These are phyloP conservation scores for Yarrowia deformans DNA, from an alignment of 805 yeast genomes.

Conservation along the genomic window DNA sequence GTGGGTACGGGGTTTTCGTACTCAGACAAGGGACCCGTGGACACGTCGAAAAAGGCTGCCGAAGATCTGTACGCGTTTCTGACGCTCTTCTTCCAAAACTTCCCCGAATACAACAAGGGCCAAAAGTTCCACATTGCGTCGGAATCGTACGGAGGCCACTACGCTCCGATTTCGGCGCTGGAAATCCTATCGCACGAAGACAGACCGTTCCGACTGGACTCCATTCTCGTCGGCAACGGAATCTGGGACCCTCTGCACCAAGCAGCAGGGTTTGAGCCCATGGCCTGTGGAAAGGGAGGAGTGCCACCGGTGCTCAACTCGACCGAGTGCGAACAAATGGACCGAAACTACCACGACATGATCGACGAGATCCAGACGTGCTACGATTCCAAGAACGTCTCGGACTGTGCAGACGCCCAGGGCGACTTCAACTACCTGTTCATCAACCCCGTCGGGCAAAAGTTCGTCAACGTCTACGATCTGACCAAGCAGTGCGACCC, in stretches of 20 bases:
- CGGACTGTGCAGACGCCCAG: slow-evolving; percentile 86
- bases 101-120: slow-evolving; percentile 49
- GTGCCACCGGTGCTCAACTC: slow-evolving; percentile 65
- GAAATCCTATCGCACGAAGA: slow-evolving; percentile 67
- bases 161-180: slow-evolving; percentile 78
- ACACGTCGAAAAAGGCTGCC: slow-evolving; percentile 75
- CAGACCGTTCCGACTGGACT: slow-evolving; percentile 68
- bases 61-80: slow-evolving; percentile 76
- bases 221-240: slow-evolving; percentile 90
- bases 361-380: slow-evolving; percentile 71
- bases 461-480: slow-evolving; percentile 21
- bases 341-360: slow-evolving; percentile 31
- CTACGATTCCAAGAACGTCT: slow-evolving; percentile 70
- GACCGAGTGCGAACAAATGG: slow-evolving; percentile 67
- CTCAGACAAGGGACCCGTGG: slow-evolving; percentile 52
- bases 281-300: slow-evolving; percentile 94
- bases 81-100: slow-evolving; percentile 74
- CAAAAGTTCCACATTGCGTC: slow-evolving; percentile 79
- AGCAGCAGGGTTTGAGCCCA: slow-evolving; percentile 78
- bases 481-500: slow-evolving; percentile 21
- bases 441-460: slow-evolving; percentile 1
- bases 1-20: slow-evolving; percentile 78
- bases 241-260: slow-evolving; percentile 77
- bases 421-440: slow-evolving; percentile 62
- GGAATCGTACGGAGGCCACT: slow-evolving; percentile 85